Percentiles rank a stretch among this genome's conserved stretches.
These are phyloP conservation scores for Coniochaeta sp. DNA, from an alignment of 2,329 filamentous ascomycete genomes.

Conservation along the genomic window DNA sequence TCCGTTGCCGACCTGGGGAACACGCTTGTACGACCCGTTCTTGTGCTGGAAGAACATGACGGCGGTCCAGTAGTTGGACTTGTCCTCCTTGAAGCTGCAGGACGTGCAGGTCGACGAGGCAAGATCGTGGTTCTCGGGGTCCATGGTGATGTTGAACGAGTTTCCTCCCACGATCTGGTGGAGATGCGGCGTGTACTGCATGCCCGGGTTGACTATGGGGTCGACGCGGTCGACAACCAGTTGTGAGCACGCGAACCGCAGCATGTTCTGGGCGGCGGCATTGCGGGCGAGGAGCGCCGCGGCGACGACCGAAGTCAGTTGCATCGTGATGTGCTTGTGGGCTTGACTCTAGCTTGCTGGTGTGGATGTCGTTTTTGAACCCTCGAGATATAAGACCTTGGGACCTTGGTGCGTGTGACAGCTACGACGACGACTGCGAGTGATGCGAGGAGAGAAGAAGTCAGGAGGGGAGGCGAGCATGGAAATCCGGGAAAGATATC, in stretches of 20 bases:
- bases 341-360: not conserved
- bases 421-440: not conserved
- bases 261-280: slow-evolving; percentile 28
- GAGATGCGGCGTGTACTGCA: slow-evolving; percentile 35
- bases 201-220: slow-evolving; percentile 36
- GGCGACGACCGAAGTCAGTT: slow-evolving; percentile 16
- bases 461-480: not conserved
- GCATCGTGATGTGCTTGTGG: slow-evolving; percentile 14
- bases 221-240: slow-evolving; percentile 38
- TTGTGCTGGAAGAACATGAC: slow-evolving; percentile 36
- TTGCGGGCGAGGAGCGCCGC: slow-evolving; percentile 19
- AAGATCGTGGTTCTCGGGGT: slow-evolving; percentile 25
- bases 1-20: slow-evolving; percentile 35
- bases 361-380: not conserved
- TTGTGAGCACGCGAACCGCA: slow-evolving; percentile 39
- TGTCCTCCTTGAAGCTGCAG: slow-evolving; percentile 34
- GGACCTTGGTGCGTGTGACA: slow-evolving; percentile 1
- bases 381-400: not conserved
- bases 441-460: not conserved
- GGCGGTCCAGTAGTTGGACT: slow-evolving; percentile 39
- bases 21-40: slow-evolving; percentile 34
- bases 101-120: slow-evolving; percentile 31
- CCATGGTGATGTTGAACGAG: slow-evolving; percentile 36
- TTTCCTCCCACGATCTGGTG: slow-evolving; percentile 39
- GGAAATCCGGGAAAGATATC: not conserved